Percentiles rank a stretch among this genome's conserved stretches.
These are phyloP conservation scores for Saccharomycopsis sp. DNA, from an alignment of 805 yeast genomes.

Conservation along the genomic window DNA sequence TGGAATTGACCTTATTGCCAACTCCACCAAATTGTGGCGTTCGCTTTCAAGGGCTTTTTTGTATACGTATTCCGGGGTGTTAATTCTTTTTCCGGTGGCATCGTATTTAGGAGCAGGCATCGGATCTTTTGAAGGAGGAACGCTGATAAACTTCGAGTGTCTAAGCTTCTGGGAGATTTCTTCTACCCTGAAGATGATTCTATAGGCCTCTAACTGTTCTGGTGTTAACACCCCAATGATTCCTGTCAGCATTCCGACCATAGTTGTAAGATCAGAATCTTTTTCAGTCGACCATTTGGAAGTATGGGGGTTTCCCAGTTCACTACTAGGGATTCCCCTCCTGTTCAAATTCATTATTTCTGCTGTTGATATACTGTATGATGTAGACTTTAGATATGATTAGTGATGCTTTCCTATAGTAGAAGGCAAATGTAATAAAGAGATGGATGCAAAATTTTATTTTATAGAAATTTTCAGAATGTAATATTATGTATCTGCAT, in stretches of 20 bases:
- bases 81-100: slow-evolving; percentile 70
- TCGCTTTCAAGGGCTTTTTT: slow-evolving; percentile 64
- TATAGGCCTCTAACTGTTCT: slow-evolving; percentile 78
- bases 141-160: slow-evolving; percentile 35
- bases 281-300: background rate
- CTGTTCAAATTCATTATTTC: background rate
- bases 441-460: too few species aligned
- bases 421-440: too few species aligned
- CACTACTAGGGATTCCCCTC: background rate
- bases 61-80: slow-evolving; percentile 71
- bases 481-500: too few species aligned
- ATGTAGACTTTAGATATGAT: background rate
- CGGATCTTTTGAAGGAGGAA: slow-evolving; percentile 49
- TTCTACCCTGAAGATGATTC: slow-evolving; percentile 63
- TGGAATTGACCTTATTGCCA: slow-evolving; percentile 66
- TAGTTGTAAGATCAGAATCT: background rate
- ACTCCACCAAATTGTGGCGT: slow-evolving; percentile 70
- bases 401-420: too few species aligned
- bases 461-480: too few species aligned
- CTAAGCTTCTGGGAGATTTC: slow-evolving; percentile 64
- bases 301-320: background rate
- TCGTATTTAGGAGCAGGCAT: slow-evolving; percentile 95
- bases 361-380: background rate
- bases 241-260: slow-evolving; percentile 30
- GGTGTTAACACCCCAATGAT: slow-evolving; percentile 48